Base-by-base conservation (phyloP, 2,329 filamentous ascomycete species). In the Pleomassaria siparia region DNA sequence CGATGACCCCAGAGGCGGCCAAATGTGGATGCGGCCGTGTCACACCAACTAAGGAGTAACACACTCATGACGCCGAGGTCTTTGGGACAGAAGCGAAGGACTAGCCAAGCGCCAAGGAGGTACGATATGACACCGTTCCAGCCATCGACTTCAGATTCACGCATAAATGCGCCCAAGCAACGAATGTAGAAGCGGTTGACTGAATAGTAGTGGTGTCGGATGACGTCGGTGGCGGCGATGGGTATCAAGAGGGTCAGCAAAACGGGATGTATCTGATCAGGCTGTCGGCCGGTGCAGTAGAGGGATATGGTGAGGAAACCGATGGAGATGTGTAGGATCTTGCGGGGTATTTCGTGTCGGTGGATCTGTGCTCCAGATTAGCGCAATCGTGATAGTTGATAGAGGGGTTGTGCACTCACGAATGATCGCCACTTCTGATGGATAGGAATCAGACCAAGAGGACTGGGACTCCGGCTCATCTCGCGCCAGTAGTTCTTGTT, bases 121-220 rank as follows among this genome's bases (percentile, higher is more conserved):
- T 97, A 99, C 78, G 89, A 96, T 57, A 99, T 95, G 58, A 97
- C 92, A 43, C 94, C 94, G 69, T 99, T 99, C 80, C 90, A 99
- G 43, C 91, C 89, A 40, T 86, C 80, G 59, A 92, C 95, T 74
- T 99, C 94, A 55, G 88, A 94, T 76, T 99, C 94, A 45, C 94
- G 88, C 94, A 99, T 99, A 59, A 99, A 79, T 0, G 91, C 90
- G 39, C 94, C 94, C 12, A 97, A 75, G 29, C 83, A 80, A 47
- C 81, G 84, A 60, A 97, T 92, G 72, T 97, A 99, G 47, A 96
- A 69, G 29, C 86, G 81, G 71, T 99, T 99, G 64, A 99, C 81
- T 1, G 84, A 80, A 50, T 87, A 82, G 60, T 85, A 94, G 59
- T 84, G 83, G 72, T 96, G 91, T 43, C 94, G 88, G 40, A 96